phyloP scores from a whole-genome alignment of 495 filamentous ascomycete species.

The Penicillium cosmopolitanum region DNA sequence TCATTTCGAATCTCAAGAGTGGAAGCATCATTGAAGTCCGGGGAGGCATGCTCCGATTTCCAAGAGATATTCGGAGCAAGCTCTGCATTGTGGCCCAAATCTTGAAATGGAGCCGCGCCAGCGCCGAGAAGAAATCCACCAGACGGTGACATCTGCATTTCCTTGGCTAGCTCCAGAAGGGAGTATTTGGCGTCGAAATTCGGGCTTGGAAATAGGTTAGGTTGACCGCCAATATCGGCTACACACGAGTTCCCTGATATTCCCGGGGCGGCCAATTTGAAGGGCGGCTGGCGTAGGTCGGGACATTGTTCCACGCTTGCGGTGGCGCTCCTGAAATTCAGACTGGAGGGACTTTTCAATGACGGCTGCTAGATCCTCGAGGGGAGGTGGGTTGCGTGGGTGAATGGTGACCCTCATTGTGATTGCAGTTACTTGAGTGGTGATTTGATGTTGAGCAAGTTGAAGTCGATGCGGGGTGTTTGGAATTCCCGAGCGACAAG shows the following conservation, averaged over 20 bases:
- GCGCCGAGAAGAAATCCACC: slow-evolving; percentile 39
- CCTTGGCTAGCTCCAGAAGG: slow-evolving; percentile 29
- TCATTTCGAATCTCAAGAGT: slow-evolving; percentile 21
- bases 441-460: background rate
- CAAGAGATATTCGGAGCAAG: slow-evolving; percentile 42
- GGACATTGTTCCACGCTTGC: slow-evolving; percentile 36
- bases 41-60: slow-evolving; percentile 1
- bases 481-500: background rate
- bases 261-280: slow-evolving; percentile 38
- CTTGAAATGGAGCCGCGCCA: slow-evolving; percentile 44
- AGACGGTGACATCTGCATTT: slow-evolving; percentile 35
- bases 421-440: background rate
- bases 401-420: slow-evolving; percentile 22
- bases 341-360: slow-evolving; percentile 26
- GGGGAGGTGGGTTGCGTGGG: slow-evolving; percentile 26
- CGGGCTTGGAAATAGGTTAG: slow-evolving; percentile 38
- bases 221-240: slow-evolving; percentile 44
- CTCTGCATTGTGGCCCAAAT: slow-evolving; percentile 42
- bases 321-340: slow-evolving; percentile 31
- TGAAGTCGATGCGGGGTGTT: background rate
- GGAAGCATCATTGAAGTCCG: slow-evolving; percentile 22
- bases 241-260: slow-evolving; percentile 39
- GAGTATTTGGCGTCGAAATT: slow-evolving; percentile 35
- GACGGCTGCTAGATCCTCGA: slow-evolving; percentile 28
- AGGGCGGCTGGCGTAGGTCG: slow-evolving; percentile 40